These are phyloP conservation scores for Blastocystis sp. DNA, from an alignment of 352 stramenopile genomes.

Conservation along the genomic window DNA sequence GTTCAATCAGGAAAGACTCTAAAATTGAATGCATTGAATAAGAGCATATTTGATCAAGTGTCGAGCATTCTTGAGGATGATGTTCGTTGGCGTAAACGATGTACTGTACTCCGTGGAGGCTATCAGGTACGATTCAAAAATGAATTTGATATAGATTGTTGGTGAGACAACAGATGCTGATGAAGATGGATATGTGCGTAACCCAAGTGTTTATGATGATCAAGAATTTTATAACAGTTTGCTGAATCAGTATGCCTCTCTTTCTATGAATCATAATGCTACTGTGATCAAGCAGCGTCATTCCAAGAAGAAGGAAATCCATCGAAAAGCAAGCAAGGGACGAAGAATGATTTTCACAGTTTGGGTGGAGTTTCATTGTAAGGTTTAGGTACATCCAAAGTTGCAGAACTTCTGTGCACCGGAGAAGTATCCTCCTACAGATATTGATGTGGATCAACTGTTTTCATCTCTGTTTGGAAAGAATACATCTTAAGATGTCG, in stretches of 20 bases:
- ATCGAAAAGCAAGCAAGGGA: conserved; percentile 59
- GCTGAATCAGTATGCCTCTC: conserved; percentile 38
- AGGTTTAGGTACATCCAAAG: conserved; percentile 60
- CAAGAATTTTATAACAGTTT: conserved; percentile 62
- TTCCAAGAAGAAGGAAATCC: conserved; percentile 61
- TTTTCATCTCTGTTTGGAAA: conserved; percentile 62
- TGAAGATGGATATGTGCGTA: conserved; percentile 38
- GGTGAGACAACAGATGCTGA: conserved; percentile 18
- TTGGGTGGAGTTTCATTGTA: background rate
- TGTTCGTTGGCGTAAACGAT: conserved; percentile 54
- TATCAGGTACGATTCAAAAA: background rate
- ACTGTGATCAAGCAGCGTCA: conserved; percentile 15
- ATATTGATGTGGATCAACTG: conserved; percentile 59
- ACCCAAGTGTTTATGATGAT: conserved; percentile 57
- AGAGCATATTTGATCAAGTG: conserved; percentile 47
- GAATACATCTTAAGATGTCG: conserved; percentile 50
- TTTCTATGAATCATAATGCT: conserved; percentile 39
- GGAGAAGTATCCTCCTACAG: conserved; percentile 45
- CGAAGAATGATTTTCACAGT: conserved; percentile 48
- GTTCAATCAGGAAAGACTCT: conserved; percentile 57
- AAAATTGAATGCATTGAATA: conserved; percentile 51
- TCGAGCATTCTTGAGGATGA: conserved; percentile 53
- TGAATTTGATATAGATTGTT: background rate
- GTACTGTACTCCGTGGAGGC: conserved; percentile 54
- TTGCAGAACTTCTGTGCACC: conserved; percentile 60